Evolutionary conservation across 129 eudicot genomes (phyloP).

Genomic region (Tagetes patula): DNA sequence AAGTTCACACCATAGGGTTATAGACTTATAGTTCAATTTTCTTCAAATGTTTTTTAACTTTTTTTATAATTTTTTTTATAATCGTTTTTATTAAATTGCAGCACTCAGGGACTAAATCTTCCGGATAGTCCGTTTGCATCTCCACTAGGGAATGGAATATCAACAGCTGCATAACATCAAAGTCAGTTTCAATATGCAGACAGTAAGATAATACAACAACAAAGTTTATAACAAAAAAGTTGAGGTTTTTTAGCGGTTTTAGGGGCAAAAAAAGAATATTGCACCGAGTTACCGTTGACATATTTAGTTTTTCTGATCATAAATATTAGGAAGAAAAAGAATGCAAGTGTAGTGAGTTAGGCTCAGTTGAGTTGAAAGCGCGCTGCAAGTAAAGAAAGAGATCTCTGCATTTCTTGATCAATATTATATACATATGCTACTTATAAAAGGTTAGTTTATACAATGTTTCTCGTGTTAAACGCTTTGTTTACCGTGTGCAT

Average conservation of each 20-base stretch:
- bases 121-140: constrained; percentile 66
- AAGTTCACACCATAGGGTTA: constrained; percentile 3
- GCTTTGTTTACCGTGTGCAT: not conserved
- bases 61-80: not conserved
- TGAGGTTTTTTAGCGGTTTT: constrained; percentile 24
- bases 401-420: constrained; percentile 11
- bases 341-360: constrained; percentile 21
- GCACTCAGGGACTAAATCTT: constrained; percentile 51
- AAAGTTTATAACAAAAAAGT: constrained; percentile 23
- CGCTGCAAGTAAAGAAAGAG: not conserved
- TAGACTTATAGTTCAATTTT: too few relatives aligned
- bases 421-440: constrained; percentile 16
- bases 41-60: not conserved
- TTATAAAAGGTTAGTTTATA: constrained; percentile 18
- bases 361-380: constrained; percentile 10
- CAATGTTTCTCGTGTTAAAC: not conserved
- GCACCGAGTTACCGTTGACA: constrained; percentile 16
- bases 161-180: constrained; percentile 46
- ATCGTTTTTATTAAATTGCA: constrained; percentile 25
- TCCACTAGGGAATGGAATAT: constrained; percentile 46
- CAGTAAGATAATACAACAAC: constrained; percentile 16
- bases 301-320: constrained; percentile 1
- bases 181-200: constrained; percentile 16
- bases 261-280: constrained; percentile 1
- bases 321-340: constrained; percentile 28